Percentiles rank a stretch among this genome's conserved stretches.
phyloP scores from a whole-genome alignment of 1,139 yeast species.

The Geotrichum histeridarum region DNA sequence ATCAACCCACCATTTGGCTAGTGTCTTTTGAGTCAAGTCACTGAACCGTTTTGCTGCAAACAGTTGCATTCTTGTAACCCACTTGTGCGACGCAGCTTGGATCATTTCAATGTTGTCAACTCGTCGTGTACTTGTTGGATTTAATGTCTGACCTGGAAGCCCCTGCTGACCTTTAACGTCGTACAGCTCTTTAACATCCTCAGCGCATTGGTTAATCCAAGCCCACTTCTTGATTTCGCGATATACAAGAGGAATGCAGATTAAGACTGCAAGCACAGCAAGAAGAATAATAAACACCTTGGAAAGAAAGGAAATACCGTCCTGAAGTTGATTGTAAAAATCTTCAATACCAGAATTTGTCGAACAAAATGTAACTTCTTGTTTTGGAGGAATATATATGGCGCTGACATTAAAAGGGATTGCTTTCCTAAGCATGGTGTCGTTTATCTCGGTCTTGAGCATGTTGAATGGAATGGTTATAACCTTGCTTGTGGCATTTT shows the following conservation, averaged over 20 bases:
- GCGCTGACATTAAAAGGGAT: slow-evolving; percentile 22
- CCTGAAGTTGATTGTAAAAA: slow-evolving; percentile 36
- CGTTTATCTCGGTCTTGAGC: slow-evolving; percentile 42
- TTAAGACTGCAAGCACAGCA: slow-evolving; percentile 39
- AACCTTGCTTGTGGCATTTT: slow-evolving; percentile 45
- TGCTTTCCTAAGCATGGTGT: slow-evolving; percentile 13
- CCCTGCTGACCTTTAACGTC: slow-evolving; percentile 10
- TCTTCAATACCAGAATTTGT: slow-evolving; percentile 25
- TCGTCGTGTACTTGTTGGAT: slow-evolving; percentile 12
- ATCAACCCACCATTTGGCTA: slow-evolving; percentile 36
- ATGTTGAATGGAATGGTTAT: slow-evolving; percentile 52
- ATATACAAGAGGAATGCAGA: slow-evolving; percentile 43
- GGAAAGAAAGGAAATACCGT: slow-evolving; percentile 37
- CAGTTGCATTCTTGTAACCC: slow-evolving; percentile 14
- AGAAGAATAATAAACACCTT: slow-evolving; percentile 43
- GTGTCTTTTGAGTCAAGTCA: slow-evolving; percentile 18
- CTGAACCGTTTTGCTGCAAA: slow-evolving; percentile 11
- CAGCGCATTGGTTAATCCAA: slow-evolving; percentile 34
- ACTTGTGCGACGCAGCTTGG: slow-evolving; percentile 16
- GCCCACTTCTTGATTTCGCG: slow-evolving; percentile 51
- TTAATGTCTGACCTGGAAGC: neutral
- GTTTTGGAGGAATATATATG: slow-evolving; percentile 18
- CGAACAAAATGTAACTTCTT: slow-evolving; percentile 26
- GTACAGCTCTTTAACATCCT: slow-evolving; percentile 24
- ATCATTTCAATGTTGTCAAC: slow-evolving; percentile 16